Conservation (phyloP, 2,329 filamentous ascomycete species). For the Pseudopithomyces chartarum region DNA sequence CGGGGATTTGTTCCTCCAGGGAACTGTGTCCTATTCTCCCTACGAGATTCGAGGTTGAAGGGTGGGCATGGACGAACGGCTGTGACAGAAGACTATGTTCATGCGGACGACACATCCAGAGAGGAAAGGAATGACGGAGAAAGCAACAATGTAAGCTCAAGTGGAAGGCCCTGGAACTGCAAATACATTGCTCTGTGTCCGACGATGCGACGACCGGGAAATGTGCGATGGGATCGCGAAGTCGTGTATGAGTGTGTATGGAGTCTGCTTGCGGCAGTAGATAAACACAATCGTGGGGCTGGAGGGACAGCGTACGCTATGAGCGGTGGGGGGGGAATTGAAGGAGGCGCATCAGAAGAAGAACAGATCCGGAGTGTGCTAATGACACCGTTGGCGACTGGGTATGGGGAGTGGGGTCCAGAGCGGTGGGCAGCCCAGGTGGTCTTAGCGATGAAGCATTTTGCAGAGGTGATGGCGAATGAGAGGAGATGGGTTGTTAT, state of each 20-base stretch:
- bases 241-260: constrained; percentile 61
- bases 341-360: background rate
- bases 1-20: constrained; percentile 59
- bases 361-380: constrained; percentile 50
- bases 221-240: constrained; percentile 57
- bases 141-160: too few relatives aligned
- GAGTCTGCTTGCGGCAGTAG: constrained; percentile 56
- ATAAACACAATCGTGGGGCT: constrained; percentile 50
- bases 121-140: too few relatives aligned
- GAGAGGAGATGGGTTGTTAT: constrained; percentile 49
- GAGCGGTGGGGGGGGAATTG: constrained; percentile 14
- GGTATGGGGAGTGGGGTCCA: constrained; percentile 52
- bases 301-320: too few relatives aligned
- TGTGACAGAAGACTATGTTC: too few relatives aligned
- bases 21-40: constrained; percentile 54
- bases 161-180: constrained; percentile 45
- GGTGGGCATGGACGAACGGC: too few relatives aligned
- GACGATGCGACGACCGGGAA: constrained; percentile 56
- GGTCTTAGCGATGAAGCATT: constrained; percentile 59
- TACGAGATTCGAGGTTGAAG: constrained; percentile 46
- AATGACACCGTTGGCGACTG: constrained; percentile 60
- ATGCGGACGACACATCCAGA: too few relatives aligned
- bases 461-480: constrained; percentile 52
- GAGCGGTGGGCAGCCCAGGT: constrained; percentile 58
- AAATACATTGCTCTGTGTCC: constrained; percentile 57